Conservation (phyloP, 2,329 filamentous ascomycete genomes). For the Alternaria sp. region DNA sequence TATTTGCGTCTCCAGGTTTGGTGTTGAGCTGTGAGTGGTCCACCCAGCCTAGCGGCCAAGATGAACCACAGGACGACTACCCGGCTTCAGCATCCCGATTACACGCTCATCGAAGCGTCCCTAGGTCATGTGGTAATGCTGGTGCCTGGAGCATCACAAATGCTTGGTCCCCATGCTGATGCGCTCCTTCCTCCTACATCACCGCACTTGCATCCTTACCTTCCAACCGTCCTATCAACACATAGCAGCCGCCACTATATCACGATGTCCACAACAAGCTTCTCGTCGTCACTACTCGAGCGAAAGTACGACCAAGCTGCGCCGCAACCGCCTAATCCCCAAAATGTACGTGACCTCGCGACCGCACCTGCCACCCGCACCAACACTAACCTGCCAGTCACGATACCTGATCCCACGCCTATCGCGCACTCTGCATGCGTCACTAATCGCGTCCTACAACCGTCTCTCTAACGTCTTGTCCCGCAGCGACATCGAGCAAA, state of each 20-base stretch:
- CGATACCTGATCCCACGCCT: background rate
- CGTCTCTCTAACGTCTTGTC: background rate
- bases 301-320: background rate
- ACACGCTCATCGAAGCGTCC: too few species aligned
- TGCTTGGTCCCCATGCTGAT: too few species aligned
- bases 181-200: too few species aligned
- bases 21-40: too few species aligned
- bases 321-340: background rate
- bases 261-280: background rate
- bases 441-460: background rate
- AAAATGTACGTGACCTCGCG: background rate
- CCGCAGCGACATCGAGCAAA: background rate
- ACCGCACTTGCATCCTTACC: too few species aligned
- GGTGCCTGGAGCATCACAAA: too few species aligned
- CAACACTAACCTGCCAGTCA: background rate
- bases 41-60: too few species aligned
- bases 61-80: too few species aligned
- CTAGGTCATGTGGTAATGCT: too few species aligned
- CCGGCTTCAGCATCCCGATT: too few species aligned
- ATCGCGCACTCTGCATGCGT: rapidly evolving
- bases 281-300: background rate
- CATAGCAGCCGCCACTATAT: rapidly evolving
- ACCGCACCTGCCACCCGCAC: background rate
- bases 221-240: too few species aligned
- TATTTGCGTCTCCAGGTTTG: background rate